Base-by-base conservation (phyloP, 495 filamentous ascomycete species). In the Rostrohypoxylon terebratum region DNA sequence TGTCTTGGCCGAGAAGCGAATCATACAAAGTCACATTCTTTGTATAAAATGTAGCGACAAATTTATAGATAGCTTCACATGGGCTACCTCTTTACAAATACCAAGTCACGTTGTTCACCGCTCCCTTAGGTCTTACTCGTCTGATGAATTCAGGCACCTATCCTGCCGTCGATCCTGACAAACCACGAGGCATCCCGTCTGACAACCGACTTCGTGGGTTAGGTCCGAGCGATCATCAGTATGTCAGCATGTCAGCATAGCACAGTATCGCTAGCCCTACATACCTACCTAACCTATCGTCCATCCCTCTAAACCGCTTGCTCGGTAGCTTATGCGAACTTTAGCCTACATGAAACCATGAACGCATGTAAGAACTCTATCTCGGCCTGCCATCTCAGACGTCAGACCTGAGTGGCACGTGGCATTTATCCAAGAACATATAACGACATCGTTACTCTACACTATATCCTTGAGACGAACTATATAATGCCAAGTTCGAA, bases 191-290 rank as follows among this genome's bases (percentile, higher is more conserved):
- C 45, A 60, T 33, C 11, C 44, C 53, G 33, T 64, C 59, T 58
- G 53, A 59, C 18, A 31, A 8, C n/a, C n/a, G n/a, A 45, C 16
- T 25, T 53, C 48, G 14, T 53, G n/a, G 48, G 48, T 31, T 31
- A 28, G 23, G 48, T 5, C 48, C 48, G 48, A 31, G 13, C 48
- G 48, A 53, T 53, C 48, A 48, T 68, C 58, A 53, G 34, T 58
- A 62, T 48, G 59, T 68, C 58, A 53, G 34, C 66, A 62, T 48
- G 66, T 68, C 66, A 53, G 48, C 48, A 53, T 53, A 25, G 47
- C 47, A 50, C 25, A 72, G 69, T 59, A 68, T 59, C 59, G 21
- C 60, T 53, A 72, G 69, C 69, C 64, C 69, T 68, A 63, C 47
- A 20, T 4, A n/a, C n/a, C n/a, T n/a, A n/a, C n/a, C n/a, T n/a